Evolutionary conservation across 306 rosid genomes (phyloP), one percentile per base, ranked within the genome.

Genomic region (Cucurbita moschata): DNA sequence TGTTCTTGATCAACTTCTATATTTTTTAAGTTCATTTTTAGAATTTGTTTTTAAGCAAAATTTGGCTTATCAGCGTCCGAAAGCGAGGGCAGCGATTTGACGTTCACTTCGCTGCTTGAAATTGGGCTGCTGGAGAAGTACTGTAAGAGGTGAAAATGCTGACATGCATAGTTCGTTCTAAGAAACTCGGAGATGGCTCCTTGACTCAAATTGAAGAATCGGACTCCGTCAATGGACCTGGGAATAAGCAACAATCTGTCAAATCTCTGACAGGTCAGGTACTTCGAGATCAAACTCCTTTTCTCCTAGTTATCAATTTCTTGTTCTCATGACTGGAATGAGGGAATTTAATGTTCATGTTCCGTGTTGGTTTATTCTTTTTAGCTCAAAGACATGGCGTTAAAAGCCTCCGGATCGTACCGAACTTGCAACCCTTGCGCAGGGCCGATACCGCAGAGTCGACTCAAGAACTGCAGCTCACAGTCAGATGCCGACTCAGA

Each of bases 381-480:
- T 43, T 71, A 92, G 97, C 82, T 92, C 38, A 89, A 84, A 85
- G 96, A 92, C 77, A 92, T 92, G 96, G 97, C 97, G 75, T 77
- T 92, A 85, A 92, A 92, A 83, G 97, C 96, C 7, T 89, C 97
- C 15, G 97, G 97, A 10, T 89, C 90, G 43, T 92, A 92, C 82
- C 79, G 88, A 85, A 87, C 87, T 70, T 92, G 96, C 84, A 86
- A 80, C 19, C 88, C 96, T 0, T 92, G 97, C 86, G 84, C 91
- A 18, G 96, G 88, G 30, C 90, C 77, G 57, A 15, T 72, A 39
- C 12, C 61, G 52, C 90, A 81, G 84, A 76, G 81, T 13, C 77
- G 83, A 56, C 26, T 77, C 14, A 68, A 78, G 72, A 80, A 63
- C 52, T 61, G 79, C 74, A 80, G 43, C 37, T 77, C 85, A 3